Conservation (phyloP, 371 early-diverging fungal genomes). For the Sanchytrium tribonematis region DNA sequence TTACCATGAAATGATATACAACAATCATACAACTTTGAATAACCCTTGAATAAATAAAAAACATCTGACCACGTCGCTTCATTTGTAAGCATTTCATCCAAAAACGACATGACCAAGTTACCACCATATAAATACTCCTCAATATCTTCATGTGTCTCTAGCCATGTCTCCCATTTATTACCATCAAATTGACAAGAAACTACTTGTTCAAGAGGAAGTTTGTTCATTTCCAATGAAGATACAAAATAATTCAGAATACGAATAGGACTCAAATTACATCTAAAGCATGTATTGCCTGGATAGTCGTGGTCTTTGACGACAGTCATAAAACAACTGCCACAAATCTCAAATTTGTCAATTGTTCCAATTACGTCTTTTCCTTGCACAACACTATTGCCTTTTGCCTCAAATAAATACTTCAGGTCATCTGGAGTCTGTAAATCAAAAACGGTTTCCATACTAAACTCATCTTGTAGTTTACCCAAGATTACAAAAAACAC, state of each 20-base stretch:
- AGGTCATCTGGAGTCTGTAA: not conserved
- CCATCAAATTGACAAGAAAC: not conserved
- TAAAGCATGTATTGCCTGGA: not conserved
- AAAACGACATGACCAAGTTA: not conserved
- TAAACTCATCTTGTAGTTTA: not conserved
- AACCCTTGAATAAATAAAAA: not conserved
- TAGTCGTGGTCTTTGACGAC: not conserved
- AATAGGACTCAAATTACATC: not conserved
- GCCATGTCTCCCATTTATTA: not conserved
- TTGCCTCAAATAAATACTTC: not conserved
- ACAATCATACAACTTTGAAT: not conserved
- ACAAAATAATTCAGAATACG: not conserved
- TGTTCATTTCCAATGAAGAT: not conserved
- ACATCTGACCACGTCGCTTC: not conserved
- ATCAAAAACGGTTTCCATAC: not conserved
- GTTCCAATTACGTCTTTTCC: not conserved
- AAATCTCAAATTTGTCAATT: not conserved
- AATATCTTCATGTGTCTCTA: not conserved
- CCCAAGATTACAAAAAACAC: not conserved
- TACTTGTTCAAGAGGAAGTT: not conserved
- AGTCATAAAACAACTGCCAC: not conserved
- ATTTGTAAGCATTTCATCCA: not conserved
- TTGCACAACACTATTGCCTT: not conserved
- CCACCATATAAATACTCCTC: constrained; percentile 1
- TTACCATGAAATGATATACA: not conserved